Base-by-base conservation (phyloP, 305 asterid genomes). In the Euphrasia arctica region DNA sequence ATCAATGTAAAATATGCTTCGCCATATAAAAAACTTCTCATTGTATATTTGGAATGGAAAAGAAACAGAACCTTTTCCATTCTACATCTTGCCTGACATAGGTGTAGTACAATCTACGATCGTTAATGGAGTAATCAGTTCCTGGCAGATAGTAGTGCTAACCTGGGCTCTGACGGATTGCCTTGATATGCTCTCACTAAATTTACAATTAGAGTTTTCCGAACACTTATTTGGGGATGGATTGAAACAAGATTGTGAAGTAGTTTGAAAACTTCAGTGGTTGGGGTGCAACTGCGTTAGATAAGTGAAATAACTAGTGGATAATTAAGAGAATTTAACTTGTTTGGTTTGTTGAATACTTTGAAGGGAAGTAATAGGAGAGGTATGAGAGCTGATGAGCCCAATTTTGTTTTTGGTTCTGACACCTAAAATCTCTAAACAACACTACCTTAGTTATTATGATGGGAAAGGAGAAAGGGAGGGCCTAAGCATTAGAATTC, bases 401-500 rank as follows among this genome's bases (percentile, higher is more conserved):
- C 3, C 25, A 10, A 12, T 27, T 42, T 55, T 39, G 31, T 10
- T 55, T 55, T 36, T 36, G 11, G 45, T 43, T 57, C 49, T 31
- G 47, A 15, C 5, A 32, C 36, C 4, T 1, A 32, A 32, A 31
- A 3, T 29, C 63, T n/a, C 18, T 29, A 25, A 25, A 27, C 36
- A 43, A 58, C 48, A 42, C 10, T 0, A 10, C 12, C 48, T 4
- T 42, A 42, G 8, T 42, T 28, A 32, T 60, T 39, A 54, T 54
- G 57, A 61, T 42, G 32, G 7, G 18, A 55, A 45, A 54, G n/a
- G 55, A n/a, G 10, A 56, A 34, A 15, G 51, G n/a, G 15, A 41
- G 65, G 60, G 34, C 49, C 18, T 36, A 13, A 28, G 72, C 47
- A 12, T 5, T 51, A 51, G 13, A 1, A 31, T 54, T 47, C 25